These are phyloP conservation scores for Colletotrichum melonis DNA, from an alignment of 2,329 filamentous ascomycete genomes.

Conservation along the genomic window DNA sequence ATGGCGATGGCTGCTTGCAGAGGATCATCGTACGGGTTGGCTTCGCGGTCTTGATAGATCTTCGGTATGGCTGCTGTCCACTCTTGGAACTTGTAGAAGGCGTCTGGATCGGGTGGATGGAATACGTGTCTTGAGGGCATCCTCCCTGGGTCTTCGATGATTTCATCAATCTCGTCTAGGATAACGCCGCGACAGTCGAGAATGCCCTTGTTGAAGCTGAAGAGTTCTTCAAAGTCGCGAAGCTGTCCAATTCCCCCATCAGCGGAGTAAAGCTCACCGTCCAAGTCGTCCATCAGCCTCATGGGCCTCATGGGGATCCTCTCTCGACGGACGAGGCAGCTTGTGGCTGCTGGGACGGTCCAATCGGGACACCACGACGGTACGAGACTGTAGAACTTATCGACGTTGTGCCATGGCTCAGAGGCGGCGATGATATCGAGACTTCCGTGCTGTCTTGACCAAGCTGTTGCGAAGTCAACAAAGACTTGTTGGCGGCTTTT, in stretches of 20 bases:
- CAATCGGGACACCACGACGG: not conserved
- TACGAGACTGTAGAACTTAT: not conserved
- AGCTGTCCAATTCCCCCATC: not conserved
- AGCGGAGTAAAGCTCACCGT: not conserved
- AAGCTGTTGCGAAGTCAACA: not conserved
- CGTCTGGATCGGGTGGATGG: not conserved
- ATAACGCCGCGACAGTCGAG: not conserved
- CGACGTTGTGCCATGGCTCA: not conserved
- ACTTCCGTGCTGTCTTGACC: conserved; percentile 2
- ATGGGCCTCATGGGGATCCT: not conserved
- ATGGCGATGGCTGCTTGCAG: not conserved
- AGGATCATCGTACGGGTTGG: not conserved
- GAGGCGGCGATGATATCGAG: conserved; percentile 4
- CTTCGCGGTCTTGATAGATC: not conserved
- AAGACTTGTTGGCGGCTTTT: not conserved
- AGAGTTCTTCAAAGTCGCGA: not conserved
- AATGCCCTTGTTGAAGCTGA: not conserved
- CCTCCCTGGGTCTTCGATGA: not conserved
- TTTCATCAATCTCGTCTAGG: not conserved
- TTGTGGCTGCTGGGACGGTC: not conserved
- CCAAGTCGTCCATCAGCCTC: not conserved
- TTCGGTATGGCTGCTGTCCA: not conserved
- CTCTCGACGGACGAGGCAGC: not conserved
- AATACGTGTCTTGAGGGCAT: not conserved
- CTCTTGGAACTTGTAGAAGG: not conserved